Percentiles rank a stretch among this genome's conserved stretches.
Evolutionary conservation across 164 flowering plant species (phyloP).

Genomic region (Echeveria elegans): DNA sequence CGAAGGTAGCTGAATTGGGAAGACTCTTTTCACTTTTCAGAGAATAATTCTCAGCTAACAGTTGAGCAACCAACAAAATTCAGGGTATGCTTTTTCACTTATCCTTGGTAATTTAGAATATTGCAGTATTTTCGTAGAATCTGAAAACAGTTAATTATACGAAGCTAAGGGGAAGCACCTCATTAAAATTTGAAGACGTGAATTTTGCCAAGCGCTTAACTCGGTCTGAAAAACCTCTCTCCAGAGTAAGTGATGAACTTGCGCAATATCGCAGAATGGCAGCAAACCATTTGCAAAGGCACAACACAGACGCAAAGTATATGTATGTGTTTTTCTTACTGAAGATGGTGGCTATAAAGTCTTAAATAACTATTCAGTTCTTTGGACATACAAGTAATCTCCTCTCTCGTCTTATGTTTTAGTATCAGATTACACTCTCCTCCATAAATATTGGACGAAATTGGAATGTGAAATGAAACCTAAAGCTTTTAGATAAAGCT

Average conservation of each 20-base stretch:
- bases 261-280: constrained; percentile 28
- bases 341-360: background rate
- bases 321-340: background rate
- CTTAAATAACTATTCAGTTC: too few species aligned
- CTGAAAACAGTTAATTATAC: too few species aligned
- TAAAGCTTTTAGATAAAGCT: too few species aligned
- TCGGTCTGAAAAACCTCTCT: constrained; percentile 38
- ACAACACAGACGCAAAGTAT: constrained; percentile 12
- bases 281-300: constrained; percentile 17
- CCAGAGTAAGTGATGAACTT: constrained; percentile 43
- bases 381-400: too few species aligned
- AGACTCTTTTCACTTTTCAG: constrained; percentile 28
- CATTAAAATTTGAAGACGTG: constrained; percentile 15
- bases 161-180: constrained; percentile 28
- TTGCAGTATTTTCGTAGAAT: background rate
- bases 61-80: constrained; percentile 19
- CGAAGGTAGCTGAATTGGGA: constrained; percentile 53
- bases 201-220: constrained; percentile 35
- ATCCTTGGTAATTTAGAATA: background rate
- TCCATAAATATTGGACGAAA: too few species aligned
- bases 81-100: constrained; percentile 26
- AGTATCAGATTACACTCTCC: too few species aligned
- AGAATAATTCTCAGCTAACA: constrained; percentile 22
- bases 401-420: too few species aligned
- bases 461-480: too few species aligned